Evolutionary conservation across 805 yeast genomes (phyloP).

Genomic region (Kodamaea neixiangensis): DNA sequence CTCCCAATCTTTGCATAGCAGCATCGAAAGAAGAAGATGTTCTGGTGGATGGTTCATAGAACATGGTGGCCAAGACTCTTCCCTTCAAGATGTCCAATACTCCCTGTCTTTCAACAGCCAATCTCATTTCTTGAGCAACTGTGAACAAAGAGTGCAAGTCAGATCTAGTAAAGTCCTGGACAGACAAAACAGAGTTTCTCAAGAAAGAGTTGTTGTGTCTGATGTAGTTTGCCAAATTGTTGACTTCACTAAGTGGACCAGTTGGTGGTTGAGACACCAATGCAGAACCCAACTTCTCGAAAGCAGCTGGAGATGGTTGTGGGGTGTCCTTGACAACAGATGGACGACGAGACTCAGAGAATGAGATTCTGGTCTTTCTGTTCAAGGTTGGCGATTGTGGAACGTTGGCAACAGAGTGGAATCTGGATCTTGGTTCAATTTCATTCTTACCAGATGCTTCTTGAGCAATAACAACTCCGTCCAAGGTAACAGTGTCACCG

Average conservation of each 20-base stretch:
- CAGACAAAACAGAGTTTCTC: conserved; percentile 85
- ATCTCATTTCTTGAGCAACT: conserved; percentile 96
- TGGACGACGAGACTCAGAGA: conserved; percentile 31
- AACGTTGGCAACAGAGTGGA: conserved; percentile 31
- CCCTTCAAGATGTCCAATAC: conserved; percentile 89
- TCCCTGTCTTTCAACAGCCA: conserved; percentile 95
- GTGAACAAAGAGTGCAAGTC: conserved; percentile 92
- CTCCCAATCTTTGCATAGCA: conserved; percentile 99
- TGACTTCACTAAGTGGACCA: conserved; percentile 70
- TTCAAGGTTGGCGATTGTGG: conserved; percentile 34
- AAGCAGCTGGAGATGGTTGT: conserved; percentile 46
- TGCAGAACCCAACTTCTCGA: conserved; percentile 59
- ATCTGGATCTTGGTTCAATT: conserved; percentile 45
- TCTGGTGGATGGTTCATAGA: conserved; percentile 98
- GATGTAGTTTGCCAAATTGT: conserved; percentile 75
- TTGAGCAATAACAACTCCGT: conserved; percentile 67
- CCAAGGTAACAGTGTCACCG: conserved; percentile 79
- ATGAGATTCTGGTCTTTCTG: conserved; percentile 39
- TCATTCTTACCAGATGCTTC: conserved; percentile 64
- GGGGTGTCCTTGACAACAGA: conserved; percentile 34
- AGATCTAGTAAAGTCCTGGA: conserved; percentile 80
- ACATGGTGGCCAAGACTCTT: conserved; percentile 88
- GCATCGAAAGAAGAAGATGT: conserved; percentile 97
- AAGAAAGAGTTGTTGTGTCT: conserved; percentile 87
- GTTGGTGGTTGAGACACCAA: conserved; percentile 75